These are phyloP conservation scores for Postia placenta DNA, from an alignment of 768 basidiomycete species.

Conservation along the genomic window DNA sequence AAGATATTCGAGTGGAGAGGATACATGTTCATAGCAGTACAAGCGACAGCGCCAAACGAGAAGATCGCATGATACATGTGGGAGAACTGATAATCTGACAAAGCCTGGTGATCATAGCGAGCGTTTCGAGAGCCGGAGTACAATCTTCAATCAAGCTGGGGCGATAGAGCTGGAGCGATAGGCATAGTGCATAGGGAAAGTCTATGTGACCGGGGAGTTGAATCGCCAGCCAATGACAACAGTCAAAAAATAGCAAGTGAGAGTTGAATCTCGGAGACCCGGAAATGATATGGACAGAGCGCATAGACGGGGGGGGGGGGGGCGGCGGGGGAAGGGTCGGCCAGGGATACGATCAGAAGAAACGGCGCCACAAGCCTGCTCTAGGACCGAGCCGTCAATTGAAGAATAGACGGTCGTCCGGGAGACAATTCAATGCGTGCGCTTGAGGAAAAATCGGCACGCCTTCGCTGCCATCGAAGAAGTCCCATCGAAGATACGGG, in stretches of 20 bases:
- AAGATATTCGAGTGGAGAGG: no score
- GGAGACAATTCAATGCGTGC: slow-evolving; percentile 14
- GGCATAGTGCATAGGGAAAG: not conserved
- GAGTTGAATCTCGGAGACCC: slow-evolving; percentile 4
- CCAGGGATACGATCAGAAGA: not conserved
- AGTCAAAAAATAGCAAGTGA: not conserved
- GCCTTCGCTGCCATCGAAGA: slow-evolving; percentile 3
- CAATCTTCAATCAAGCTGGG: not conserved
- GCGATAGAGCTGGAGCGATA: not conserved
- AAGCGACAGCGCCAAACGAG: not conserved
- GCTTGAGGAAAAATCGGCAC: slow-evolving; percentile 10
- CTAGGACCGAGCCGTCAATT: not conserved
- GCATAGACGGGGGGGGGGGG: not conserved
- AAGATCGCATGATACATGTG: not conserved
- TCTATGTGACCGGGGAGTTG: not conserved
- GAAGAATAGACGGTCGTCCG: slow-evolving; percentile 10
- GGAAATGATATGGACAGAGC: not conserved
- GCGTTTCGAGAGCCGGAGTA: not conserved
- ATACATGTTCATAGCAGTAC: not conserved
- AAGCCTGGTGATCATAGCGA: not conserved
- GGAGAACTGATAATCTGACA: not conserved
- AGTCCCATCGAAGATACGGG: slow-evolving; percentile 3
- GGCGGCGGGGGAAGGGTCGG: no score
- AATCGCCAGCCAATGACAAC: not conserved
- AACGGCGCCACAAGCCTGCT: not conserved